These are phyloP conservation scores for Cladochytrium replicatum DNA, from an alignment of 192 early-diverging fungal species.

Conservation along the genomic window DNA sequence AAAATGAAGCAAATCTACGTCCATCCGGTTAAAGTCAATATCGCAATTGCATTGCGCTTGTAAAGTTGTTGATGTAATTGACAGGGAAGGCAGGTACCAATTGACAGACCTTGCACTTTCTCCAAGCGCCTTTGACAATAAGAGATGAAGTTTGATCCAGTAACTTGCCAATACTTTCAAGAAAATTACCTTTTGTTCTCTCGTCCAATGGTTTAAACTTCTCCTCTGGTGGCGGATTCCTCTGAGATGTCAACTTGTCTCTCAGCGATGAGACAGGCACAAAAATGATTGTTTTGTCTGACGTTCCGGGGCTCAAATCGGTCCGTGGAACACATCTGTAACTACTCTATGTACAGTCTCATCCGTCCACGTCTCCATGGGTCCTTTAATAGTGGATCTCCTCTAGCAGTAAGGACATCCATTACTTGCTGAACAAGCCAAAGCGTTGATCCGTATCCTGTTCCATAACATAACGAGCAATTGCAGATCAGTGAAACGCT, in stretches of 20 bases:
- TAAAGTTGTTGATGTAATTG: slow-evolving; percentile 60
- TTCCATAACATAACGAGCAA: too few relatives aligned
- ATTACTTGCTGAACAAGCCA: slow-evolving; percentile 31
- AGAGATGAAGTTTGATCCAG: not conserved
- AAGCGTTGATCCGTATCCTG: slow-evolving; percentile 52
- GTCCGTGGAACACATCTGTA: slow-evolving; percentile 47
- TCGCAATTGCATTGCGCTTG: too few relatives aligned
- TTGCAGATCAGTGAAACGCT: too few relatives aligned
- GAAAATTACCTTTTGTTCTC: slow-evolving; percentile 13
- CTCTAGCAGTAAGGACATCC: too few relatives aligned
- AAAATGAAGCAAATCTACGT: too few relatives aligned
- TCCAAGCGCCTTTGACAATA: not conserved
- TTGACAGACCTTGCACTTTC: not conserved
- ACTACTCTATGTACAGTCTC: slow-evolving; percentile 52
- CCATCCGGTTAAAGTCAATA: too few relatives aligned
- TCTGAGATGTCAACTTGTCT: too few relatives aligned
- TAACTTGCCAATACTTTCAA: not conserved
- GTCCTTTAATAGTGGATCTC: too few relatives aligned
- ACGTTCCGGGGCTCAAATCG: slow-evolving; percentile 29
- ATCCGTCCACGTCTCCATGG: slow-evolving; percentile 58
- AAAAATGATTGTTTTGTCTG: slow-evolving; percentile 17
- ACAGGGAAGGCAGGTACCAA: slow-evolving; percentile 72
- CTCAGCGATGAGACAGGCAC: not conserved
- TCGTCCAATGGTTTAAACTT: slow-evolving; percentile 21
- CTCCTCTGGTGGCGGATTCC: slow-evolving; percentile 12